These are phyloP conservation scores for Sarocladium kiliense DNA, from an alignment of 2,329 filamentous ascomycete genomes.

Conservation along the genomic window DNA sequence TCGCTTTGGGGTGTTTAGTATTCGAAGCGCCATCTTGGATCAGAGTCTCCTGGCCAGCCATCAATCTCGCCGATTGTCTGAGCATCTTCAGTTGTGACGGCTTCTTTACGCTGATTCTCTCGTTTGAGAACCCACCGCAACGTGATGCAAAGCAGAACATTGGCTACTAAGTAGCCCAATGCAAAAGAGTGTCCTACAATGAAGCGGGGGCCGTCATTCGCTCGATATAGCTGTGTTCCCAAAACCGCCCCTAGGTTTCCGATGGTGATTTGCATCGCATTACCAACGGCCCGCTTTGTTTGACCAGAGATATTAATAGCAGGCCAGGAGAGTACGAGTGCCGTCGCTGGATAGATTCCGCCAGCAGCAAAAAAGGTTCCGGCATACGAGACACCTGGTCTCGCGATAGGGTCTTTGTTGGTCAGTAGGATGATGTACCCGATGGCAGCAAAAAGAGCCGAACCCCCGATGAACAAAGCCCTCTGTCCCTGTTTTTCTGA, in stretches of 20 bases:
- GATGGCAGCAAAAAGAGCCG: slow-evolving; percentile 50
- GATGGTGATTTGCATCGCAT: slow-evolving; percentile 67
- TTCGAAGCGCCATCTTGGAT: slow-evolving; percentile 63
- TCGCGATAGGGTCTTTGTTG: slow-evolving; percentile 36
- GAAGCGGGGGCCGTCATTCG: slow-evolving; percentile 55
- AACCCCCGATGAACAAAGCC: slow-evolving; percentile 59
- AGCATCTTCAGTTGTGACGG: slow-evolving; percentile 27
- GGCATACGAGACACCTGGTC: slow-evolving; percentile 52
- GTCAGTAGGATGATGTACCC: slow-evolving; percentile 59
- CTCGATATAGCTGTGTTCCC: slow-evolving; percentile 64
- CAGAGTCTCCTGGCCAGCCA: slow-evolving; percentile 57
- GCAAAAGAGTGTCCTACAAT: slow-evolving; percentile 63
- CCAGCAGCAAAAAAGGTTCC: slow-evolving; percentile 60
- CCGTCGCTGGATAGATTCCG: slow-evolving; percentile 62
- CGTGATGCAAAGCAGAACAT: slow-evolving; percentile 46
- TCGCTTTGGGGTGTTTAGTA: slow-evolving; percentile 27
- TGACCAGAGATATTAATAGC: slow-evolving; percentile 68
- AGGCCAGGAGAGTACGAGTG: slow-evolving; percentile 62
- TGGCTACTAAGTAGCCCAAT: slow-evolving; percentile 56
- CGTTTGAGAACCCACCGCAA: slow-evolving; percentile 49
- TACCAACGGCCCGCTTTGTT: slow-evolving; percentile 63
- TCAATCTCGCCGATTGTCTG: slow-evolving; percentile 43
- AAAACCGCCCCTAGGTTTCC: slow-evolving; percentile 65
- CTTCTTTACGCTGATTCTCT: slow-evolving; percentile 52
- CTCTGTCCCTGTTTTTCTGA: slow-evolving; percentile 54